Conservation (phyloP, 2,329 filamentous ascomycete species). For the Phialophora verrucosa region DNA sequence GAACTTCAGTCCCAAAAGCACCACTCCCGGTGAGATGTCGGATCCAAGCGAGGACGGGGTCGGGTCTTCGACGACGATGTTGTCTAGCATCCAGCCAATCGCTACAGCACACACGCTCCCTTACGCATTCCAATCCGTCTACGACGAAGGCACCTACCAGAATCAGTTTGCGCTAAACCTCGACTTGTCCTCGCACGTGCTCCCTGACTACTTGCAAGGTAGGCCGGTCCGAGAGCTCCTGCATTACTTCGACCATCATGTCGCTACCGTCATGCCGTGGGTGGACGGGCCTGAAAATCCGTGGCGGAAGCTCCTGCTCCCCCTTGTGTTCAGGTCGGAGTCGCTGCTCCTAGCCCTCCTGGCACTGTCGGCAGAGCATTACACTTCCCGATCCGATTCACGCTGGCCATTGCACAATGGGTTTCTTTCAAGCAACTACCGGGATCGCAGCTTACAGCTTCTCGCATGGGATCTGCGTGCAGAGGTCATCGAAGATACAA, state of each 20-base stretch:
- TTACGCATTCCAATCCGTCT: slow-evolving; percentile 16
- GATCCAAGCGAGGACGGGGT: slow-evolving; percentile 3
- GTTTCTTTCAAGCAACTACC: slow-evolving; percentile 20
- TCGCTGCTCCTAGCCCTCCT: slow-evolving; percentile 40
- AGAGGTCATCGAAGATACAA: slow-evolving; percentile 22
- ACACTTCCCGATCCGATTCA: slow-evolving; percentile 15
- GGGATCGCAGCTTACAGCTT: slow-evolving; percentile 25
- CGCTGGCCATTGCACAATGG: slow-evolving; percentile 12
- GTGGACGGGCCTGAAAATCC: slow-evolving; percentile 41
- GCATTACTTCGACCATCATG: slow-evolving; percentile 38
- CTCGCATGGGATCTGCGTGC: slow-evolving; percentile 25
- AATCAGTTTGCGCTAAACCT: slow-evolving; percentile 27
- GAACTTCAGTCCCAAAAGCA: slow-evolving; percentile 14
- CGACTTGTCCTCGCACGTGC: slow-evolving; percentile 15
- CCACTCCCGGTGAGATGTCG: background rate
- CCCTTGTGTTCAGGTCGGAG: slow-evolving; percentile 38
- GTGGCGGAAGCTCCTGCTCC: slow-evolving; percentile 41
- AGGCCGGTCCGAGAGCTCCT: slow-evolving; percentile 36
- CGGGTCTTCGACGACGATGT: slow-evolving; percentile 1
- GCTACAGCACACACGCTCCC: slow-evolving; percentile 6
- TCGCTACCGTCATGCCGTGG: slow-evolving; percentile 41
- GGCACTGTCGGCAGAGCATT: slow-evolving; percentile 40
- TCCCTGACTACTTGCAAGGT: slow-evolving; percentile 21
- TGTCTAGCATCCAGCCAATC: slow-evolving; percentile 3
- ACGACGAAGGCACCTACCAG: slow-evolving; percentile 15